A percentile compares a stretch with the other conserved stretches of the same genome.
phyloP scores from a whole-genome alignment of 1,284 basidiomycete species.

The Meira nashicola region DNA sequence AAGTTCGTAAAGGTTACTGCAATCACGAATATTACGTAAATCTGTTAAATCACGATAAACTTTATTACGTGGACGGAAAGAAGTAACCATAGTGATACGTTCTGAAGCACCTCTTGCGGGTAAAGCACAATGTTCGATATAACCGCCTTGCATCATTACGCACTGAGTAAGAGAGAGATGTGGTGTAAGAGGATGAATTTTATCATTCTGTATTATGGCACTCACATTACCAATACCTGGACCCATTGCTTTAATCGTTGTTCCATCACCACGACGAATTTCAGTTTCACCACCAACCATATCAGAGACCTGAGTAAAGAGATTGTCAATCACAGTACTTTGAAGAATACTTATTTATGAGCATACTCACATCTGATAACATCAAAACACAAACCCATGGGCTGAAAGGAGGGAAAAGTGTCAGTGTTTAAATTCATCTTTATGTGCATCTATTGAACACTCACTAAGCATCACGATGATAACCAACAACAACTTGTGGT shows the following conservation, averaged over 20 bases:
- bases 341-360: not conserved
- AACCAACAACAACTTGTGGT: slow-evolving; percentile 14
- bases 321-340: not conserved
- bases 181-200: too few relatives aligned
- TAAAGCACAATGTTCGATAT: slow-evolving; percentile 39
- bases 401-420: not conserved
- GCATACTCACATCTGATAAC: slow-evolving; percentile 28
- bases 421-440: too few relatives aligned
- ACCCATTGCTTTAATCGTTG: slow-evolving; percentile 33
- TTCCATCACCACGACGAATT: slow-evolving; percentile 31
- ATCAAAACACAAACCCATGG: slow-evolving; percentile 41
- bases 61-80: slow-evolving; percentile 29
- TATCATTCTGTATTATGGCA: not conserved
- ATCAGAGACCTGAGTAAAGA: slow-evolving; percentile 1
- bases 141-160: slow-evolving; percentile 35
- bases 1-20: slow-evolving; percentile 15
- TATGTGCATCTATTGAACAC: too few relatives aligned
- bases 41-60: slow-evolving; percentile 29
- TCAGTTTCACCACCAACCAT: slow-evolving; percentile 46
- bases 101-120: slow-evolving; percentile 27
- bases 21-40: slow-evolving; percentile 30
- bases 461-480: slow-evolving; percentile 22
- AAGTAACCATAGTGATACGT: slow-evolving; percentile 46
- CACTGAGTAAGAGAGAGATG: not conserved
- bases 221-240: slow-evolving; percentile 28